Base-by-base conservation (phyloP, 2,329 filamentous ascomycete genomes). In the Sclerotinia subarctica region DNA sequence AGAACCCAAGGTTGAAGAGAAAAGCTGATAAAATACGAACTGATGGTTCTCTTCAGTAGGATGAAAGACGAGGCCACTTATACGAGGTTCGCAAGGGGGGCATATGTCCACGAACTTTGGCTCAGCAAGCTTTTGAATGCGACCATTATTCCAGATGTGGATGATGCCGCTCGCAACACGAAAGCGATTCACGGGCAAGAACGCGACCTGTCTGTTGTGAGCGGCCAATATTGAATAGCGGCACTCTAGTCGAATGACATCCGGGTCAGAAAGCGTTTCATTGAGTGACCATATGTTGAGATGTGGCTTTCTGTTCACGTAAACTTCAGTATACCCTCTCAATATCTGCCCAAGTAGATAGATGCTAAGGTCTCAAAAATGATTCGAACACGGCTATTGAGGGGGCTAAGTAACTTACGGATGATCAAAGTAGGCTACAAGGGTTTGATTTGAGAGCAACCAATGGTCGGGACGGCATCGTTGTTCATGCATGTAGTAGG, bases 271-370 rank as follows among this genome's bases (percentile, higher is more conserved):
- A n/a, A n/a, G n/a, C 44, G 62, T 35, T 29, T 53, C 46, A 53
- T 62, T 47, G 19, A 67, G 46, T 52, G n/a, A n/a, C 64, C 64
- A 67, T 52, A 59, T 24, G 3, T 38, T 44, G 42, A 67, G 17
- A 19, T 49, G 64, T 5, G 64, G 64, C n/a, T 60, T 67, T 8
- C 64, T 67, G 19, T n/a, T 26, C 29, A 21, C 6, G 24, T 24
- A 11, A 19, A 35, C 21, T n/a, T 57, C 4, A 58, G 51, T 8
- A 47, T 35, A 38, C 10, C 4, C 21, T 62, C 29, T 35, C 4
- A 13, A 51, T 10, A 10, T 49, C 35, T n/a, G 24, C 21, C 3
- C 7, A 38, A 38, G n/a, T 38, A 32, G 13, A 64, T 21, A 32
- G 7, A 60, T n/a, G 3, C 3, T 3, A 42, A 32, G 24, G 17